phyloP scores from a whole-genome alignment of 768 basidiomycete genomes.

The Boletus fagicola region DNA sequence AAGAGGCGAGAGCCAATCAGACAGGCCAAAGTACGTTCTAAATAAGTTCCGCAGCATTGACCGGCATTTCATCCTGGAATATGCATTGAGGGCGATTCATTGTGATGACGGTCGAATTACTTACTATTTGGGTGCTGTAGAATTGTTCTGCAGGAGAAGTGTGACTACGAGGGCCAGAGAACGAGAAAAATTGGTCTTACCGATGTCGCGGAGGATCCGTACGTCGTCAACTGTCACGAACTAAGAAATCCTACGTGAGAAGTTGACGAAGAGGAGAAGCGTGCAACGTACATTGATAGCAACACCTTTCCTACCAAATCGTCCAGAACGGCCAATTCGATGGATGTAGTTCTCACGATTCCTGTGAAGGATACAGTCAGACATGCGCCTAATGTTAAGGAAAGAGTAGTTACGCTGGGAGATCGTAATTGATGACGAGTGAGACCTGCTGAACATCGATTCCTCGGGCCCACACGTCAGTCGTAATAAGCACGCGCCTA shows the following conservation, averaged over 20 bases:
- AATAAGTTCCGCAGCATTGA: conserved; percentile 96
- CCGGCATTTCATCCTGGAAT: conserved; percentile 93
- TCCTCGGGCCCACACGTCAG: conserved; percentile 96
- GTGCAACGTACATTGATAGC: conserved; percentile 84
- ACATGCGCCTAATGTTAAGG: conserved; percentile 4
- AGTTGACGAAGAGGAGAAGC: conserved; percentile 4
- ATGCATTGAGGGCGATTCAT: conserved; percentile 21
- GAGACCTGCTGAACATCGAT: conserved; percentile 99
- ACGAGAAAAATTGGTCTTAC: conserved; percentile 42
- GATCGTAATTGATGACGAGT: conserved; percentile 94
- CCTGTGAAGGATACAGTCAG: conserved; percentile 38
- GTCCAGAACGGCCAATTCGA: conserved; percentile 98
- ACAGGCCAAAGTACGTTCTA: conserved; percentile 37
- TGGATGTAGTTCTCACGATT: conserved; percentile 99
- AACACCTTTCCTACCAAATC: conserved; percentile 98
- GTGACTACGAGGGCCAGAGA: conserved; percentile 12
- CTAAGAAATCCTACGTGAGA: conserved; percentile 39
- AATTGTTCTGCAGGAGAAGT: conserved; percentile 69
- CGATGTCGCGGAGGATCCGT: conserved; percentile 95
- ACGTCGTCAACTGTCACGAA: conserved; percentile 96
- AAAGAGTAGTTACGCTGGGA: conserved; percentile 70
- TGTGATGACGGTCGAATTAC: conserved; percentile 21
- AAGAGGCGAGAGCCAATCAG: conserved; percentile 7
- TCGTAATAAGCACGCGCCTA: conserved; percentile 92
- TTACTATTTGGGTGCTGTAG: conserved; percentile 91